A percentile compares a stretch with the other conserved stretches of the same genome.
Evolutionary conservation across 1,284 basidiomycete species (phyloP).

Genomic region (Melampsora larici-populina): DNA sequence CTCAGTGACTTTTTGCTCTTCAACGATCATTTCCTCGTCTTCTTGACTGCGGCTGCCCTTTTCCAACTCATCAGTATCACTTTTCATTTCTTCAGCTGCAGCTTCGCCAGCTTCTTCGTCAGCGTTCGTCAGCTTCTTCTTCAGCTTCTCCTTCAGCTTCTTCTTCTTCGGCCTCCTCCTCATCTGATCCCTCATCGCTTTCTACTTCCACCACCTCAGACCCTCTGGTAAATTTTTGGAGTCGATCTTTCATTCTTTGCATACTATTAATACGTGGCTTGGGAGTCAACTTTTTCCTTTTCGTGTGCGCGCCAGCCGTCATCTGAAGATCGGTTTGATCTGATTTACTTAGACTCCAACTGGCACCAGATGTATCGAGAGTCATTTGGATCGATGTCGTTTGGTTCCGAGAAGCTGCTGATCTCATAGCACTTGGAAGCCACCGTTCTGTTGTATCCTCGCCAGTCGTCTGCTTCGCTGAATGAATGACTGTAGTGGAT

Average conservation of each 20-base stretch:
- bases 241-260: conserved; percentile 5
- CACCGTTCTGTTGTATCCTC: conserved; percentile 12
- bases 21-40: neutral
- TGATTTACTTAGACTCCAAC: conserved; percentile 33
- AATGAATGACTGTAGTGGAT: conserved; percentile 4
- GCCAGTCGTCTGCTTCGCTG: neutral
- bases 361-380: conserved; percentile 36
- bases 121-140: neutral
- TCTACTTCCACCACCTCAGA: neutral
- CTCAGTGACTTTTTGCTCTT: neutral
- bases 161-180: neutral
- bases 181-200: conserved; percentile 14
- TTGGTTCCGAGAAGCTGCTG: neutral
- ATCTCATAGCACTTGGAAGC: conserved; percentile 32
- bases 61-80: neutral
- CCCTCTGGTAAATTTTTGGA: neutral
- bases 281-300: neutral
- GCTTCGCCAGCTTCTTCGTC: neutral
- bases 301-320: neutral
- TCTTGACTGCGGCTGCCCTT: neutral
- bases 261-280: neutral
- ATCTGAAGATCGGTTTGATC: neutral
- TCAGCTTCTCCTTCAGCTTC: conserved; percentile 5
- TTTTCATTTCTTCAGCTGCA: neutral
- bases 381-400: conserved; percentile 32